Percentiles rank a stretch among this genome's conserved stretches.
Evolutionary conservation across 2,329 filamentous ascomycete genomes (phyloP).

Genomic region (Monosporascus sp.): DNA sequence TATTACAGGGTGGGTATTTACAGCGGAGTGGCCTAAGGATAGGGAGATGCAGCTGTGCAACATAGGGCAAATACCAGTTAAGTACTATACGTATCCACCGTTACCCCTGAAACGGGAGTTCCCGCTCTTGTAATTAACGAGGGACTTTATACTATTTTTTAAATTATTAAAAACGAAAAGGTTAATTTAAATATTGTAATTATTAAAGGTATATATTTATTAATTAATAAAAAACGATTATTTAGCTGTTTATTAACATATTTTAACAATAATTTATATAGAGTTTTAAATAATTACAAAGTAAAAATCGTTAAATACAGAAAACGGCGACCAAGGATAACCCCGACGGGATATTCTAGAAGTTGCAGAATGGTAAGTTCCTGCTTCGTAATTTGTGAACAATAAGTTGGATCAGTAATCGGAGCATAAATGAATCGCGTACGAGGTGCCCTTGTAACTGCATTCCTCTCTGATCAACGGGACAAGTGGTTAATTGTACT

Average conservation of each 20-base stretch:
- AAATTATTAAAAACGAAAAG: too few relatives aligned
- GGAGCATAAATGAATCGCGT: too few relatives aligned
- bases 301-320: neutral
- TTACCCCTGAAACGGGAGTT: too few relatives aligned
- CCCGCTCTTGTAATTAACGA: too few relatives aligned
- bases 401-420: too few relatives aligned
- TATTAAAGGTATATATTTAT: too few relatives aligned
- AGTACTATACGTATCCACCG: neutral
- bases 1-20: conserved; percentile 7
- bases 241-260: neutral
- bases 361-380: neutral
- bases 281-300: neutral
- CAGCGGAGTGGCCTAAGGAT: conserved; percentile 2
- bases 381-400: neutral
- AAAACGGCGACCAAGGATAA: neutral
- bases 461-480: too few relatives aligned
- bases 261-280: too few relatives aligned
- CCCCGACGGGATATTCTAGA: neutral
- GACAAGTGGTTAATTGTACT: too few relatives aligned
- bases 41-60: neutral
- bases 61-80: neutral
- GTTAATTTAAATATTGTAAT: too few relatives aligned
- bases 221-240: neutral
- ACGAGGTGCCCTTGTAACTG: too few relatives aligned
- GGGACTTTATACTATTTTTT: too few relatives aligned